phyloP scores from a whole-genome alignment of 2,329 filamentous ascomycete species.

The Cladosporium sp. region DNA sequence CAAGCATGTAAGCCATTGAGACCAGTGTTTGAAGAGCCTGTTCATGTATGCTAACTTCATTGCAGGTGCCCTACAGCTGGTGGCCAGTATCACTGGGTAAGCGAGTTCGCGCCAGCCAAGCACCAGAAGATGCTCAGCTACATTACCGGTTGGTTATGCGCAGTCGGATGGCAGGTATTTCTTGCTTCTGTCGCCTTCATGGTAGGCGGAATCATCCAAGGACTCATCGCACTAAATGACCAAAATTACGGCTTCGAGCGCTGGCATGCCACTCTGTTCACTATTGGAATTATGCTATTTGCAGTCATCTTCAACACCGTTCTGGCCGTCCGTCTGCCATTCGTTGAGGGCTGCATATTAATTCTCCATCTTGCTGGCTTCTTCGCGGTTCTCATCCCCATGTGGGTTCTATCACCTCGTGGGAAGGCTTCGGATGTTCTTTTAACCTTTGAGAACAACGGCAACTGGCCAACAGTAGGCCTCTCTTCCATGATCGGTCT shows the following conservation, averaged over 20 bases:
- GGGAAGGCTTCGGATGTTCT: conserved; percentile 17
- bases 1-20: conserved; percentile 14
- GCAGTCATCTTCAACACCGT: conserved; percentile 28
- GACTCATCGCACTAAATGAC: conserved; percentile 40
- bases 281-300: conserved; percentile 21
- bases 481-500: conserved; percentile 38
- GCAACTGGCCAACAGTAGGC: conserved; percentile 22
- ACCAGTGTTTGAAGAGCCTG: not conserved
- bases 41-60: not conserved
- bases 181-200: conserved; percentile 40
- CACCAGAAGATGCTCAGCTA: conserved; percentile 24
- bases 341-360: conserved; percentile 25
- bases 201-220: conserved; percentile 37
- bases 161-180: conserved; percentile 38
- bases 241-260: conserved; percentile 27
- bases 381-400: conserved; percentile 25
- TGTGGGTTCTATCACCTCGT: conserved; percentile 24
- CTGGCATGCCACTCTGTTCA: conserved; percentile 44
- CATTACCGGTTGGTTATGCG: conserved; percentile 25
- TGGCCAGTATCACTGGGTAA: conserved; percentile 24
- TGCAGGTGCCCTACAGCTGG: conserved; percentile 17
- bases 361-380: conserved; percentile 33
- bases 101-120: conserved; percentile 24
- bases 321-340: conserved; percentile 23
- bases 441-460: conserved; percentile 20